Base-by-base conservation (phyloP, 768 basidiomycete genomes). In the Mycena alexandri region DNA sequence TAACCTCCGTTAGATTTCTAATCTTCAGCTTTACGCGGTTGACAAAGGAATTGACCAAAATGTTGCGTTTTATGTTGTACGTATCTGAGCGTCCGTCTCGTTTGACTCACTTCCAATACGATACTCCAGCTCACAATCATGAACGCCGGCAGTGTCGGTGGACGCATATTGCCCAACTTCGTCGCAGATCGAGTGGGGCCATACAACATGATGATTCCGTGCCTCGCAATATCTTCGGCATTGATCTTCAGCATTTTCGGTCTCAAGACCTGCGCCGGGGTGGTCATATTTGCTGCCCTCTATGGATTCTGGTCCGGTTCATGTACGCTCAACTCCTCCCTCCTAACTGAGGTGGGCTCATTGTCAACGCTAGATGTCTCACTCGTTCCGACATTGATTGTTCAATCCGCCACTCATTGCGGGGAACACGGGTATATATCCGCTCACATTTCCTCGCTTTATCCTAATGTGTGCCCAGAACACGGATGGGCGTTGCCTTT, bases 401-500 rank as follows among this genome's bases (percentile, higher is more conserved):
- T 77, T 6, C 79, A 81, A 47, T 68, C 81, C 24, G 80, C 79
- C 54, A 70, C 72, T 2, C 78, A 80, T 69, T 48, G 74, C 17
- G 77, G 77, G 21, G 81, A 83, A 68, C 75, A 79, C 56, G 81
- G 82, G 82, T 83, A 67, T 29, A 74, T 54, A 43, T 6, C 9
- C 25, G 3, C 38, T 10, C 6, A 14, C 29, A 16, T 44, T n/a
- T n/a, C 21, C 22, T 2, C 43, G 22, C n/a, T 21, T 2, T 11
- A 22, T 43, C 11, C 34, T 56, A 14, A 50, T 34, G 29, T 19
- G 17, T 36, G 25, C 22, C 19, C 51, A 86, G 86, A 41, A 80
- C 80, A 6, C 80, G 86, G 19, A 85, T 86, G 77, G 86, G 86
- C 11, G 74, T 86, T 8, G 82, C 84, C 0, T 85, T 84, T 61